Base-by-base conservation (phyloP, 2,329 filamentous ascomycete genomes). In the Xylariomycetidae sp. region DNA sequence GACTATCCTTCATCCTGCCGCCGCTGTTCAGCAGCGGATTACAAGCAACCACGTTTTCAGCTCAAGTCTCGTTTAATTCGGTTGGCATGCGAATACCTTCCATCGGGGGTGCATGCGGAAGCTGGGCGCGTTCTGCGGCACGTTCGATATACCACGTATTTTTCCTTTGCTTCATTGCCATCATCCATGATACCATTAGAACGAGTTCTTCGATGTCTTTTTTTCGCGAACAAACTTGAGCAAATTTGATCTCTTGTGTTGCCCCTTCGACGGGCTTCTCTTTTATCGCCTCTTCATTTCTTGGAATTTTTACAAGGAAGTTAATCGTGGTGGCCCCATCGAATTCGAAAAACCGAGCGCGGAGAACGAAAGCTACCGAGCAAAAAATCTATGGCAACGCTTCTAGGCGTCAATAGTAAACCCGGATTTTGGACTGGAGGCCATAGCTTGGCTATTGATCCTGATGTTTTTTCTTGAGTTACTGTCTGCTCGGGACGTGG, bases 131-230 rank as follows among this genome's bases (percentile, higher is more conserved):
- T 26, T 9, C 12, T 16, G 34, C 30, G 25, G 37, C 41, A 31
- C 30, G 16, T 25, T 44, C 48, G 40, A 43, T 51, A 45, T 44
- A 38, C 44, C 37, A 44, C 23, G 45, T 37, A 33, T 42, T 36
- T 29, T 27, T 36, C 36, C 35, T 38, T 39, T 28, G 30, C 44
- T 46, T 40, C 44, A 35, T 47, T 31, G 28, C 30, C 38, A 35
- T 8, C 42, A 45, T 44, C 45, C 26, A 56, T 57, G 54, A 58
- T 58, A 58, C 54, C 54, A 58, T 38, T 55, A 55, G 53, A 57
- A 49, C 45, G 43, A 42, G 34, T 19, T 23, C 32, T 41, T 33
- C 35, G 37, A 28, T 38, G 32, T 45, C 44, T 36, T 31, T 42
- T 48, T 41, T 37, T 34, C 36, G 34, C 31, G 40, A 40, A 41